A percentile compares a stretch with the other conserved stretches of the same genome.
Evolutionary conservation across 2,329 filamentous ascomycete species (phyloP).

Genomic region (Xylariaceae sp.): DNA sequence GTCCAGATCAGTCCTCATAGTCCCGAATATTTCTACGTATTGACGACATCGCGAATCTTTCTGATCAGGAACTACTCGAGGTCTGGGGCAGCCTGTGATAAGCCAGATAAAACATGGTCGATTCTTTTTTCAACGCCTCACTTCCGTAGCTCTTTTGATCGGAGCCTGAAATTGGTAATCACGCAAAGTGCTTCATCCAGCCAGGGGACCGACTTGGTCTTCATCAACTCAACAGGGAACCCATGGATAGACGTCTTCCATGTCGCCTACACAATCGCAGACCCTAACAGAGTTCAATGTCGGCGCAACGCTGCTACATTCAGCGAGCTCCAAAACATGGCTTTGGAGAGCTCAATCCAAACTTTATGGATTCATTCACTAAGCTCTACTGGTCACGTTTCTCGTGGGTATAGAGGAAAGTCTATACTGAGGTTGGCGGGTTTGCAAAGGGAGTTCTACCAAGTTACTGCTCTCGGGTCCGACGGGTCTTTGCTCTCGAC

Average conservation of each 20-base stretch:
- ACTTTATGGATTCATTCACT: slow-evolving; percentile 21
- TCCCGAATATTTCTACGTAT: slow-evolving; percentile 27
- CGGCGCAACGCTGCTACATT: slow-evolving; percentile 21
- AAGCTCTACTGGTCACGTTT: slow-evolving; percentile 22
- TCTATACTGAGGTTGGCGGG: slow-evolving; percentile 27
- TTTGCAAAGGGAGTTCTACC: slow-evolving; percentile 41
- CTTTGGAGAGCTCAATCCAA: slow-evolving; percentile 12
- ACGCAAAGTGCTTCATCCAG: slow-evolving; percentile 22
- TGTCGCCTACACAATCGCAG: slow-evolving; percentile 18
- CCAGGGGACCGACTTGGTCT: slow-evolving; percentile 20
- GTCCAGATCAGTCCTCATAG: slow-evolving; percentile 24
- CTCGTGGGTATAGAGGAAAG: slow-evolving; percentile 4
- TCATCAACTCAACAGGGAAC: slow-evolving; percentile 24
- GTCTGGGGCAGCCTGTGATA: slow-evolving; percentile 18
- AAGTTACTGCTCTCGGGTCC: slow-evolving; percentile 40
- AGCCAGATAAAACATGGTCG: slow-evolving; percentile 19
- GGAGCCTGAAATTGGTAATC: slow-evolving; percentile 38
- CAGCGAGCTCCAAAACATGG: slow-evolving; percentile 7
- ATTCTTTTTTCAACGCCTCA: slow-evolving; percentile 44
- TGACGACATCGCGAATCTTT: slow-evolving; percentile 29
- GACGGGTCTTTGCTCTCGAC: slow-evolving; percentile 43
- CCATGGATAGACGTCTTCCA: slow-evolving; percentile 27
- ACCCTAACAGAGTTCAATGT: slow-evolving; percentile 21
- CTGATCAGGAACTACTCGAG: slow-evolving; percentile 22
- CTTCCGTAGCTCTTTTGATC: slow-evolving; percentile 36